A percentile compares a stretch with the other conserved stretches of the same genome.
Conservation (phyloP, 257 asterid genomes). For the Penstemon davidsonii region DNA sequence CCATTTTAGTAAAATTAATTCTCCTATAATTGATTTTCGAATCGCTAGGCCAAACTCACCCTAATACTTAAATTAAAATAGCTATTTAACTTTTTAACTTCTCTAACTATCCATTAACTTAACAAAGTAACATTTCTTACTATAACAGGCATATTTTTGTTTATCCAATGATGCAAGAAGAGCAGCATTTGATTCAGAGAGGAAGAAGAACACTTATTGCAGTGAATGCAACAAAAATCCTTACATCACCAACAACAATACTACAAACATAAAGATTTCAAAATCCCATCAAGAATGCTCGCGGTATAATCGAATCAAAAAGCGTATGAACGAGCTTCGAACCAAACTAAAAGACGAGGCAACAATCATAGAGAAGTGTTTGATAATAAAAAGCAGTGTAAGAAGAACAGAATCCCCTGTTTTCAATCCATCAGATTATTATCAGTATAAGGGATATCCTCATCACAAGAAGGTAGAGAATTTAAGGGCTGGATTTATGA, state of each 20-base stretch:
- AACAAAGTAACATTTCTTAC: not conserved
- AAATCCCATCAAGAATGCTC: conserved; percentile 27
- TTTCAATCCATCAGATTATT: conserved; percentile 62
- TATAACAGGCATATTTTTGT: conserved; percentile 68
- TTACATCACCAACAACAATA: not conserved
- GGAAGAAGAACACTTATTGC: conserved; percentile 37
- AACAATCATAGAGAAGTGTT: conserved; percentile 53
- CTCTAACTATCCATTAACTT: too few species aligned
- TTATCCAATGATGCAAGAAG: conserved; percentile 49
- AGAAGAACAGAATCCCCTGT: conserved; percentile 41
- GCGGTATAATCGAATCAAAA: conserved; percentile 25
- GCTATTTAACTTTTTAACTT: too few species aligned
- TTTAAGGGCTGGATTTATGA: conserved; percentile 26
- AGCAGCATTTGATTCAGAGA: conserved; percentile 48
- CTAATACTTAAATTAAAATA: too few species aligned
- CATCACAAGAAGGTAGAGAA: conserved; percentile 35
- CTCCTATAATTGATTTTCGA: too few species aligned
- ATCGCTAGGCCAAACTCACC: too few species aligned
- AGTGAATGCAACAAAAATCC: conserved; percentile 36
- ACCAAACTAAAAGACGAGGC: conserved; percentile 52
- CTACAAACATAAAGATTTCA: conserved; percentile 15
- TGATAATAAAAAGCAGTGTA: conserved; percentile 33
- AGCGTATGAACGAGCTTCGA: conserved; percentile 46
- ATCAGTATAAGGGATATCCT: conserved; percentile 50
- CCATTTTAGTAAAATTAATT: too few species aligned